Conservation (phyloP, 192 early-diverging fungal species). For the Umbelopsis sp. region DNA sequence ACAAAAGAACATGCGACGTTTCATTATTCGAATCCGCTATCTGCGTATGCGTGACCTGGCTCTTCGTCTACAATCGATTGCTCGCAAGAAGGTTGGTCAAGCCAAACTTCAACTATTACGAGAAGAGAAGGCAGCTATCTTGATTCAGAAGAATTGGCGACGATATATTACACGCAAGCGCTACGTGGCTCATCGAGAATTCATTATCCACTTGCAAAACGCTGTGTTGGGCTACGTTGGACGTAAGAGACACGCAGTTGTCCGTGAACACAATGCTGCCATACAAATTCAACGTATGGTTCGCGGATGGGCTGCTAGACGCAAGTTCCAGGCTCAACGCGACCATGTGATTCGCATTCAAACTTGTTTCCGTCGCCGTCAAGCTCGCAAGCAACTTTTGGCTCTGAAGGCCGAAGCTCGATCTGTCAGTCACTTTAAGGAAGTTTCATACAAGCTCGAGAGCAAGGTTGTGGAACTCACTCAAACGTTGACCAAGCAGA, state of each 20-base stretch:
- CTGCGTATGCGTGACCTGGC: conserved; percentile 55
- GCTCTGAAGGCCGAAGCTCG: conserved; percentile 80
- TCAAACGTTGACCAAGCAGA: conserved; percentile 65
- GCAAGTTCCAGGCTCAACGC: conserved; percentile 53
- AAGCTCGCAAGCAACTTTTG: conserved; percentile 70
- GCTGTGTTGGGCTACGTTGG: conserved; percentile 54
- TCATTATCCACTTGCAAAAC: conserved; percentile 68
- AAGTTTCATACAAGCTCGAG: conserved; percentile 92
- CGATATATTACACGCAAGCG: conserved; percentile 58
- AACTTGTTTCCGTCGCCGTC: conserved; percentile 74
- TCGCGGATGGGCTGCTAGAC: conserved; percentile 68
- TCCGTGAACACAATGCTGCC: conserved; percentile 70
- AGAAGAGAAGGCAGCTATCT: conserved; percentile 66
- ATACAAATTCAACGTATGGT: conserved; percentile 75
- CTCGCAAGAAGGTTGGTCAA: conserved; percentile 63
- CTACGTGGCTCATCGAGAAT: conserved; percentile 43
- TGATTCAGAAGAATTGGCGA: conserved; percentile 78
- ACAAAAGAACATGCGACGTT: conserved; percentile 84
- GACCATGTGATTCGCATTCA: conserved; percentile 76
- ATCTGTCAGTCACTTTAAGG: conserved; percentile 91
- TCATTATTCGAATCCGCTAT: conserved; percentile 65
- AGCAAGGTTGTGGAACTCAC: conserved; percentile 96
- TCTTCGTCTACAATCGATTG: conserved; percentile 67
- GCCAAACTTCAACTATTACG: conserved; percentile 56
- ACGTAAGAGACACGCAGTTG: conserved; percentile 54